Base-by-base conservation (phyloP, 1,284 basidiomycete genomes). In the Puccinia brachypodii region DNA sequence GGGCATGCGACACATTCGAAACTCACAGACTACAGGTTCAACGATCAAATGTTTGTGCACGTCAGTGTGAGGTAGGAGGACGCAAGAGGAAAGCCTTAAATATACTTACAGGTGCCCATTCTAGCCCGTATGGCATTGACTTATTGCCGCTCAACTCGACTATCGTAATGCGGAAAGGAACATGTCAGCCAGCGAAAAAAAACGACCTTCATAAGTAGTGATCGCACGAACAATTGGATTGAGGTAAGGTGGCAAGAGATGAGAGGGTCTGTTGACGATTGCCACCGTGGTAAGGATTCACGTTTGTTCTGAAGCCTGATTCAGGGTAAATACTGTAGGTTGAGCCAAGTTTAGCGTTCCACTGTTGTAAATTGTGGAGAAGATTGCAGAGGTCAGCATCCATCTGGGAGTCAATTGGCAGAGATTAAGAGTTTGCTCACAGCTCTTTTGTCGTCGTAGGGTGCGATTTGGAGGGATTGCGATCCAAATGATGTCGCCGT, bases 251-350 rank as follows among this genome's bases (percentile, higher is more conserved):
- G 8, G 84, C 84, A 14, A 86, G 74, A 31, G 83, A 83, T 4
- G 85, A 86, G 1, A 84, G 84, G 6, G 85, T 84, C 81, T 85
- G 84, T 81, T 86, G 86, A 77, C 84, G 85, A 22, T 82, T 82
- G 0, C 83, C 83, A 28, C 85, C 85, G 14, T 82, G 84, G 81
- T 85, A 86, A 16, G 82, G 58, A 71, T 86, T 86, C 19, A 85
- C 25, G 47, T 60, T 81, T 16, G 78, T 73, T 40, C 40, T 78
- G 42, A 74, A 42, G 11, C 82, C 83, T 73, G 83, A 81, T 40
- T 83, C 44, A 38, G 58, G 47, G 44, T 73, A 81, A 33, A 72
- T 81, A 16, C 19, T 42, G 22, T 81, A 81, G 14, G 78, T 81
- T n/a, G 25, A 47, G 7, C 71, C 71, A 14, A 38, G 69, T 64